Evolutionary conservation across 192 early-diverging fungal species (phyloP).

Genomic region (Mycoemilia scoparia): DNA sequence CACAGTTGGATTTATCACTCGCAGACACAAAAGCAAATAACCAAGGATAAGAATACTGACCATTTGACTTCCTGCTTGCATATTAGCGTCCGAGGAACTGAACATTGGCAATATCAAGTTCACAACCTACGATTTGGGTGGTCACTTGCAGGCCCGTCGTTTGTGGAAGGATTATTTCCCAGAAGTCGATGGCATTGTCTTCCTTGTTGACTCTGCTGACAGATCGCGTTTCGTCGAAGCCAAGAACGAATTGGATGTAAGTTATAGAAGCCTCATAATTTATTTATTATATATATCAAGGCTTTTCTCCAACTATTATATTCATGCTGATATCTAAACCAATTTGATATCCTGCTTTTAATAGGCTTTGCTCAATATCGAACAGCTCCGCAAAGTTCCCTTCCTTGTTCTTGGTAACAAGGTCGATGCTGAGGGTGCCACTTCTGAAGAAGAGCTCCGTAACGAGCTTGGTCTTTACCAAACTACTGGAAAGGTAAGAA

Average conservation of each 20-base stretch:
- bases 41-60: not conserved
- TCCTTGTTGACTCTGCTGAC: constrained; percentile 89
- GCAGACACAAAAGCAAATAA: no score
- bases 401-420: constrained; percentile 98
- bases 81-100: constrained; percentile 71
- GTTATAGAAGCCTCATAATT: no score
- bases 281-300: constrained; percentile 1
- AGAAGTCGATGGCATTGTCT: constrained; percentile 94
- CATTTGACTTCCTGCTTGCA: constrained; percentile 24
- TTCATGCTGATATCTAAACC: no score
- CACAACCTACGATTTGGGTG: constrained; percentile 96
- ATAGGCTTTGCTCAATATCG: constrained; percentile 80
- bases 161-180: constrained; percentile 99
- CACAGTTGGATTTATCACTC: no score
- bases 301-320: no score
- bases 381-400: constrained; percentile 79
- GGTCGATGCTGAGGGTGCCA: constrained; percentile 86
- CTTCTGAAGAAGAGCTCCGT: constrained; percentile 83
- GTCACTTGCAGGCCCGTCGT: constrained; percentile 88
- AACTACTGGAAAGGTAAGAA: constrained; percentile 97
- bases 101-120: constrained; percentile 93
- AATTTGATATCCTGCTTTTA: no score
- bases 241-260: constrained; percentile 91
- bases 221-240: constrained; percentile 65
- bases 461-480: constrained; percentile 80